A percentile compares a stretch with the other conserved stretches of the same genome.
These are phyloP conservation scores for Stemphylium vesicarium DNA, from an alignment of 2,329 filamentous ascomycete genomes.

Conservation along the genomic window DNA sequence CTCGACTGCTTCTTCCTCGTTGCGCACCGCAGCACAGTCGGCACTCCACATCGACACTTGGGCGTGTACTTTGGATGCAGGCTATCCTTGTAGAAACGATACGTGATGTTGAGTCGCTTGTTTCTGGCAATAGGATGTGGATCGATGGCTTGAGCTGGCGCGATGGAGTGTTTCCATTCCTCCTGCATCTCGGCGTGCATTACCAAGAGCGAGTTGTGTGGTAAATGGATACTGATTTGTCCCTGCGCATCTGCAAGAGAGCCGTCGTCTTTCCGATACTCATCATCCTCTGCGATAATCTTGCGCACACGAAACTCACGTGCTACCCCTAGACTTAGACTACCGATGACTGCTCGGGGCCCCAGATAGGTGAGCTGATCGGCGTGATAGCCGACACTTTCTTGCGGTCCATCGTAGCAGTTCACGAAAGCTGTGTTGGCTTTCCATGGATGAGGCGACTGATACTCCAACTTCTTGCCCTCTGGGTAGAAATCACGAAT, in stretches of 20 bases:
- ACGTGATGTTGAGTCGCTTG: slow-evolving; percentile 90
- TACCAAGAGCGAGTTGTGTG: slow-evolving; percentile 89
- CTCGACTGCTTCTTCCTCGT: slow-evolving; percentile 77
- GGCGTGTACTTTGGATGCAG: slow-evolving; percentile 82
- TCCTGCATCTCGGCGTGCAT: slow-evolving; percentile 99
- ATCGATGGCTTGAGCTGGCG: slow-evolving; percentile 75
- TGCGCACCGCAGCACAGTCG: slow-evolving; percentile 75
- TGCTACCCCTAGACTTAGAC: slow-evolving; percentile 87
- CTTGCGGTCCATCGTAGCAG: slow-evolving; percentile 80
- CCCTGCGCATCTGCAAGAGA: slow-evolving; percentile 69
- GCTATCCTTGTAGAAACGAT: slow-evolving; percentile 79
- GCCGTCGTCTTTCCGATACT: slow-evolving; percentile 46
- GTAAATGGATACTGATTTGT: slow-evolving; percentile 90
- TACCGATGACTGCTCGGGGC: slow-evolving; percentile 86
- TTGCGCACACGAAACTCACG: slow-evolving; percentile 88
- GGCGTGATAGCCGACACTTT: slow-evolving; percentile 90
- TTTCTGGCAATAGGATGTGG: slow-evolving; percentile 83
- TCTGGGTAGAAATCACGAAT: slow-evolving; percentile 72
- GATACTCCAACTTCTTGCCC: slow-evolving; percentile 76
- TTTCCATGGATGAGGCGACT: slow-evolving; percentile 74
- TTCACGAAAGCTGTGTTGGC: slow-evolving; percentile 96
- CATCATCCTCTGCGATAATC: slow-evolving; percentile 67
- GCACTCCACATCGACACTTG: slow-evolving; percentile 74
- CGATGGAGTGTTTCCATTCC: slow-evolving; percentile 90
- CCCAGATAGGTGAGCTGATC: slow-evolving; percentile 95